These are phyloP conservation scores for Senna tora DNA, from an alignment of 306 rosid species.

Conservation along the genomic window DNA sequence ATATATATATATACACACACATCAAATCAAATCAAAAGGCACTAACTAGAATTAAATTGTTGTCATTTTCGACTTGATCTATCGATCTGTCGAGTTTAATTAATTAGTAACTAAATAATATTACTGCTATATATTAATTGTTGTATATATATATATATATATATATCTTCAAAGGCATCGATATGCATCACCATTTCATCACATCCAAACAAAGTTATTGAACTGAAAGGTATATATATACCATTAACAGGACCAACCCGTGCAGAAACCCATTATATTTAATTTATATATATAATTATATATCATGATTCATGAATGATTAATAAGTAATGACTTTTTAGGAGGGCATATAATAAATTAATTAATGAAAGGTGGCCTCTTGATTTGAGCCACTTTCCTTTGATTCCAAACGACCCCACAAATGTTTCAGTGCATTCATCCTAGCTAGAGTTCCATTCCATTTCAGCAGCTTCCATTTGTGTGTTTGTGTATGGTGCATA, in stretches of 20 bases:
- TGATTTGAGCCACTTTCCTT: conserved; percentile 46
- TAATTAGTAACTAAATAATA: too few species aligned
- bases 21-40: conserved; percentile 37
- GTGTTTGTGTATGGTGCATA: conserved; percentile 15
- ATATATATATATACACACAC: conserved; percentile 7
- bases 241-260: conserved; percentile 44
- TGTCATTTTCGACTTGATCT: conserved; percentile 13
- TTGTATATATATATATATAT: neutral
- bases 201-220: conserved; percentile 30
- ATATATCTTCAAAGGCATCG: neutral
- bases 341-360: conserved; percentile 29
- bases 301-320: neutral
- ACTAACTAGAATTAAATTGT: conserved; percentile 11
- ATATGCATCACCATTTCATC: conserved; percentile 7
- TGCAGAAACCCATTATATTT: conserved; percentile 33
- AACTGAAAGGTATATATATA: conserved; percentile 27
- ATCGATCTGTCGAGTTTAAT: too few species aligned
- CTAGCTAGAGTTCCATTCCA: conserved; percentile 45
- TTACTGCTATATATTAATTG: too few species aligned
- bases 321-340: conserved; percentile 29
- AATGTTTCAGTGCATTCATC: conserved; percentile 45
- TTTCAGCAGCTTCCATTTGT: conserved; percentile 23
- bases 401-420: conserved; percentile 49
- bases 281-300: neutral
- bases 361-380: conserved; percentile 45